Conservation (phyloP, 495 filamentous ascomycete species). For the Xylaria nigripes region DNA sequence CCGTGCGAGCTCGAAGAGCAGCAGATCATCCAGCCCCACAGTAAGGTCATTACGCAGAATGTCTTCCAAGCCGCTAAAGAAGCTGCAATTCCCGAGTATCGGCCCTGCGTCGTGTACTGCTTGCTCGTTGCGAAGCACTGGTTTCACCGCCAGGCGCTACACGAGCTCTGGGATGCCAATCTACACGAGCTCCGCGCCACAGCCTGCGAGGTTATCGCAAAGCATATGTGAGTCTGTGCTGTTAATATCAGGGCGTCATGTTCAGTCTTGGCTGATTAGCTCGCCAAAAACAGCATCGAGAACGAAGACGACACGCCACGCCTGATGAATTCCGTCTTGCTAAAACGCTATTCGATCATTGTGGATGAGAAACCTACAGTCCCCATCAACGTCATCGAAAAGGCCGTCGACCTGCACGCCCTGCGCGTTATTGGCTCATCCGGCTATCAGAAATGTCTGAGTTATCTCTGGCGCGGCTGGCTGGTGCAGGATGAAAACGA, state of each 20-base stretch:
- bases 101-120: conserved; percentile 71
- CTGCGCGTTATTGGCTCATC: conserved; percentile 77
- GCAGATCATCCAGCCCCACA: conserved; percentile 68
- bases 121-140: conserved; percentile 83
- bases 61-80: conserved; percentile 71
- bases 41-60: conserved; percentile 67
- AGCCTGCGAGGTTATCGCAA: conserved; percentile 95
- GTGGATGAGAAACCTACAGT: conserved; percentile 59
- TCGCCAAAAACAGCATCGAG: conserved; percentile 53
- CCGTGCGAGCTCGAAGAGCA: conserved; percentile 75
- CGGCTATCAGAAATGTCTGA: conserved; percentile 91
- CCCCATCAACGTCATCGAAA: conserved; percentile 81
- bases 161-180: conserved; percentile 87
- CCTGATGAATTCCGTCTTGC: conserved; percentile 70
- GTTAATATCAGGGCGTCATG: not conserved
- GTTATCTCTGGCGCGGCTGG: conserved; percentile 91
- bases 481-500: conserved; percentile 89
- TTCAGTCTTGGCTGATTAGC: too few species aligned
- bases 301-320: conserved; percentile 64
- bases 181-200: conserved; percentile 68
- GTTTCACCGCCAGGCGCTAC: conserved; percentile 72
- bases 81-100: conserved; percentile 69
- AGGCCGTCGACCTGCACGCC: conserved; percentile 87
- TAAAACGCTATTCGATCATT: conserved; percentile 84
- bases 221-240: conserved; percentile 48